A percentile compares a stretch with the other conserved stretches of the same genome.
These are phyloP conservation scores for Larix kaempferi DNA, from an alignment of 75 land plant species.

Conservation along the genomic window DNA sequence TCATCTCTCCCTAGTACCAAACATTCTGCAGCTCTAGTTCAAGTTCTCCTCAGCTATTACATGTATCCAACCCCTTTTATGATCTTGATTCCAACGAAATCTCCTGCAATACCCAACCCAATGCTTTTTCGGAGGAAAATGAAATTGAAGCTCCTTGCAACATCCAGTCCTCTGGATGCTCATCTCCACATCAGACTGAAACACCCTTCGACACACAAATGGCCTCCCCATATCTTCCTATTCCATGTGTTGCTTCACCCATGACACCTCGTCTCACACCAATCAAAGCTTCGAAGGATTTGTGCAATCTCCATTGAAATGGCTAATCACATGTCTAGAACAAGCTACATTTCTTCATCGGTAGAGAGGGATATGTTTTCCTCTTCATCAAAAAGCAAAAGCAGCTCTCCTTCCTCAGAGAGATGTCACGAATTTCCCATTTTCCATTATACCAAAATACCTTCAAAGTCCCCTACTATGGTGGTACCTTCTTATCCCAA, in stretches of 20 bases:
- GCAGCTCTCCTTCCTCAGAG: slow-evolving; percentile 1
- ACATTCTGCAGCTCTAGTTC: too few species aligned
- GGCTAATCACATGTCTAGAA: neutral
- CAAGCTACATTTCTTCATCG: neutral
- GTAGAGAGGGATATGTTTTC: neutral
- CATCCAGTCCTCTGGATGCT: neutral
- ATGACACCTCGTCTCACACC: slow-evolving; percentile 5
- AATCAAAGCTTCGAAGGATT: neutral
- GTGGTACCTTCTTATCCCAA: neutral
- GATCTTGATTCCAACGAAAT: neutral
- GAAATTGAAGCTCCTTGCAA: neutral
- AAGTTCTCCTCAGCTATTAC: neutral
- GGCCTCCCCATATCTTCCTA: neutral
- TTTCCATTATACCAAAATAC: neutral
- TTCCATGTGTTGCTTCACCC: neutral
- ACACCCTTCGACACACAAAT: slow-evolving; percentile 8
- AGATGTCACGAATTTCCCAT: neutral
- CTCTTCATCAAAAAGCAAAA: neutral
- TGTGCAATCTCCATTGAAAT: neutral
- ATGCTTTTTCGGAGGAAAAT: neutral
- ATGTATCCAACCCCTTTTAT: neutral
- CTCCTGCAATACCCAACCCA: neutral
- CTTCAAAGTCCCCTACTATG: neutral
- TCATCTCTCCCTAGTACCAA: too few species aligned
- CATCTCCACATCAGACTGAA: neutral